phyloP scores from a whole-genome alignment of 116 monocot species.

The Dioscorea cayenensis region DNA sequence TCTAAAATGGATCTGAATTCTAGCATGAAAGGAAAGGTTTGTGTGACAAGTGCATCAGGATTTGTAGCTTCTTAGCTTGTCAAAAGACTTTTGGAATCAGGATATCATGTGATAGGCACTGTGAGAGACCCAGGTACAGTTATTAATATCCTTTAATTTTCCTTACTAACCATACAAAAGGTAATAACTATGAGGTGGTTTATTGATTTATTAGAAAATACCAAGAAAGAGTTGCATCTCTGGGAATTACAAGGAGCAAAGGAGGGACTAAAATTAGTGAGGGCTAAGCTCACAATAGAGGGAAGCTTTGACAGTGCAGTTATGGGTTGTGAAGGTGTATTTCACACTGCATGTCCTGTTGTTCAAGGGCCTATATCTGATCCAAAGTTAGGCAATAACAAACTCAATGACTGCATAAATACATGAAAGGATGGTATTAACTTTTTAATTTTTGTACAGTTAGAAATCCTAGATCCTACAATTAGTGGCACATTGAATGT shows the following conservation, averaged over 20 bases:
- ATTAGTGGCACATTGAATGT: conserved; percentile 72
- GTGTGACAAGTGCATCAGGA: conserved; percentile 82
- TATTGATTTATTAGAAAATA: no score
- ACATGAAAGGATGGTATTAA: no score
- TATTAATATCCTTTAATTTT: no score
- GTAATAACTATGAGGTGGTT: no score
- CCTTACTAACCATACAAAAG: no score
- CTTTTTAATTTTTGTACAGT: conserved; percentile 16
- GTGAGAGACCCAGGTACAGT: no score
- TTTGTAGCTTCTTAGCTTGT: conserved; percentile 86
- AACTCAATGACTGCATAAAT: no score
- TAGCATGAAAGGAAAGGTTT: conserved; percentile 49
- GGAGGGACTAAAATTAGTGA: no score
- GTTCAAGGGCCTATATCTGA: conserved; percentile 19
- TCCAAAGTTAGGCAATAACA: conserved; percentile 32
- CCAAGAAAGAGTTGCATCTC: no score
- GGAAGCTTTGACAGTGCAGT: conserved; percentile 79
- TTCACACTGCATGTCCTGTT: conserved; percentile 79
- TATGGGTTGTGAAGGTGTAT: conserved; percentile 70
- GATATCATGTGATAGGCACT: no score
- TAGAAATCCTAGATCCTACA: conserved; percentile 64
- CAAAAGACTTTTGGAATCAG: conserved; percentile 53
- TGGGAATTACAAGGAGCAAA: no score
- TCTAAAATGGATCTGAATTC: conserved; percentile 7
- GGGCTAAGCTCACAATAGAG: no score